Base-by-base conservation (phyloP, 805 yeast species). In the Teunomyces kruisii region DNA sequence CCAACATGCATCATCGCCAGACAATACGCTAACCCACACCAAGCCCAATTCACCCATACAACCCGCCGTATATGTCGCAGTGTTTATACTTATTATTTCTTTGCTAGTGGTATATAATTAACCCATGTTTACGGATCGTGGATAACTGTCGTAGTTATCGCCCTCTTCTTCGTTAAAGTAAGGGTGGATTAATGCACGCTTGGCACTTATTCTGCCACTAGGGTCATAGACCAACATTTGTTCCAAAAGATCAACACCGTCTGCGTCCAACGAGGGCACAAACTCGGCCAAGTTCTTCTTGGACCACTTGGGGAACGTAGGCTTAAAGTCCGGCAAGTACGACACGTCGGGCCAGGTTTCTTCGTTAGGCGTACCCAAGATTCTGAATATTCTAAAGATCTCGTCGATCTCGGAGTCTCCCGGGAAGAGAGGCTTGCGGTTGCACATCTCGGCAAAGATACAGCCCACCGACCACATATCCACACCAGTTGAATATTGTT, bases 401-500 rank as follows among this genome's bases (percentile, higher is more conserved):
- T 94, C 97, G 64, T 94, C 99, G 60, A 94, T 95, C 64, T 94
- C 99, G 9, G 96, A 89, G 64, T 94, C 97, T 5, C 99, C 99
- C 0, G 98, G 96, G 70, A 94, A 92, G 43, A 94, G 67, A 7
- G 99, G 97, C 64, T 88, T 88, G 45, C 99, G 83, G 57, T 90
- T 88, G 46, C 91, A 89, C 98, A 94, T 91, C 64, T 94, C 99
- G 6, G 97, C 99, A 65, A 94, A 87, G 39, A 94, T 94, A 62
- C 97, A 91, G 12, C 99, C 99, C 49, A 92, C 87, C 9, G 97
- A 88, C 99, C 99, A 94, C 86, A 94, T 90, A 65, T 94, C 99
- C 42, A 94, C 97, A 14, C 98, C 97, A 0, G 98, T 94, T 29
- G 97, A 88, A 66, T 94, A 94, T 59, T 94, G 97, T 55, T 95